Conservation (phyloP, 139 green algal species). For the Ostreobium quekettii region DNA sequence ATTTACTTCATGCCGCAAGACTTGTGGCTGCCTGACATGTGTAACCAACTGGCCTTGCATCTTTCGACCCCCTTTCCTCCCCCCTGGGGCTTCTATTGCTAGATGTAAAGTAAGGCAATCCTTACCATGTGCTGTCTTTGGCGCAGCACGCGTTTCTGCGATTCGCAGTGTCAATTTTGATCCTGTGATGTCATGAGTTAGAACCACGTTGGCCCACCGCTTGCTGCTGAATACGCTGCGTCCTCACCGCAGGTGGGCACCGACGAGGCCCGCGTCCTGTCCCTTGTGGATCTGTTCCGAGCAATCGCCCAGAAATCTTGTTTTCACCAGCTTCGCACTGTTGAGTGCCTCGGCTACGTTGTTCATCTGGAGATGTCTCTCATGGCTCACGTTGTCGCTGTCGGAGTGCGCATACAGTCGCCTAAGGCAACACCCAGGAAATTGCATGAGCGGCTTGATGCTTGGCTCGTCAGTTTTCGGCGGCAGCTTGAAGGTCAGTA, state of each 20-base stretch:
- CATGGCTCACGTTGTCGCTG: not conserved
- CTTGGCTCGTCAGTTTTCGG: not conserved
- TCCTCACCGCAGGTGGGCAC: not conserved
- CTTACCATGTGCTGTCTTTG: too few species aligned
- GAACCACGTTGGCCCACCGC: too few species aligned
- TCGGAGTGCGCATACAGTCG: not conserved
- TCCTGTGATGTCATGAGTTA: too few species aligned
- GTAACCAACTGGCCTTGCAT: too few species aligned
- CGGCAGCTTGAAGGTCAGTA: not conserved
- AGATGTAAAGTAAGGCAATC: too few species aligned
- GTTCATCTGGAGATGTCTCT: not conserved
- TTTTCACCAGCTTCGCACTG: not conserved
- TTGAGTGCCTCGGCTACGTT: not conserved
- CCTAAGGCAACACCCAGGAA: not conserved
- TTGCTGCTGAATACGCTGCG: too few species aligned
- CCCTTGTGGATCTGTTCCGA: not conserved
- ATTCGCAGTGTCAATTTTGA: too few species aligned
- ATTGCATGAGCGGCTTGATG: not conserved
- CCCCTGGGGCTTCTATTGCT: too few species aligned
- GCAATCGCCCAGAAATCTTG: not conserved
- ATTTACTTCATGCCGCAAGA: too few species aligned
- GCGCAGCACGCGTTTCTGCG: too few species aligned
- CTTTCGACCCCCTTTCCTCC: too few species aligned
- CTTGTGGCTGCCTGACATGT: too few species aligned
- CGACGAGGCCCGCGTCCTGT: not conserved